Percentiles rank a stretch among this genome's conserved stretches.
phyloP scores from a whole-genome alignment of 352 stramenopile genomes.

The Phytophthora fragariaefolia region DNA sequence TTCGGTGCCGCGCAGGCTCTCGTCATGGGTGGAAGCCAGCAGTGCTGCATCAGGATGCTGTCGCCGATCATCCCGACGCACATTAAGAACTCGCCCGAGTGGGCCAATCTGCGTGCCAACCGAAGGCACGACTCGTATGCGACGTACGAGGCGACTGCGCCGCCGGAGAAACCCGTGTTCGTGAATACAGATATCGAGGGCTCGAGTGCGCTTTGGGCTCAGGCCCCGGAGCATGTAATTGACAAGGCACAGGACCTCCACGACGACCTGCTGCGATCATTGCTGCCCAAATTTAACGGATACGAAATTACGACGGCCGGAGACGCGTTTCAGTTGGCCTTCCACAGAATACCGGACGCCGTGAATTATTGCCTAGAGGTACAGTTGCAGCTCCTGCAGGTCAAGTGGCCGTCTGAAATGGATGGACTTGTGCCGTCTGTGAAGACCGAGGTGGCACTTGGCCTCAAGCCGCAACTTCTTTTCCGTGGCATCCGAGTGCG shows the following conservation, averaged over 20 bases:
- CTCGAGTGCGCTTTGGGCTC: conserved; percentile 74
- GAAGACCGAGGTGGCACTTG: conserved; percentile 57
- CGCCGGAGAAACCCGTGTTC: conserved; percentile 64
- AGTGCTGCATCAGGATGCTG: conserved; percentile 65
- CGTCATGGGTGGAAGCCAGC: conserved; percentile 73
- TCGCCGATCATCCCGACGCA: conserved; percentile 60
- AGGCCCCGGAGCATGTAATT: conserved; percentile 60
- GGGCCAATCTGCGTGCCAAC: conserved; percentile 37
- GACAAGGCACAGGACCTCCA: conserved; percentile 65
- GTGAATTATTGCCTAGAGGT: conserved; percentile 75
- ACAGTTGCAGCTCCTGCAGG: conserved; percentile 59
- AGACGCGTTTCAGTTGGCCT: conserved; percentile 79
- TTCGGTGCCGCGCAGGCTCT: conserved; percentile 67
- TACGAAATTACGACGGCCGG: conserved; percentile 84
- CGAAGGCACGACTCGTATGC: conserved; percentile 48
- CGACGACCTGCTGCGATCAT: conserved; percentile 63
- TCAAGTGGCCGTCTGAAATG: conserved; percentile 67
- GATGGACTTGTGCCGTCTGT: conserved; percentile 59
- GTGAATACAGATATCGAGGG: conserved; percentile 84
- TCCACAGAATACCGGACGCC: conserved; percentile 67
- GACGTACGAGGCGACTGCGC: conserved; percentile 37
- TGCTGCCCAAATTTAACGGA: conserved; percentile 57
- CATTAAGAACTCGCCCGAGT: conserved; percentile 62
- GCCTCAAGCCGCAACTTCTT: conserved; percentile 53
- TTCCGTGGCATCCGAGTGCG: conserved; percentile 75